Evolutionary conservation across 176 grass and related monocot species (phyloP), one percentile per base, ranked within the genome.

Genomic region (Otatea glauca): DNA sequence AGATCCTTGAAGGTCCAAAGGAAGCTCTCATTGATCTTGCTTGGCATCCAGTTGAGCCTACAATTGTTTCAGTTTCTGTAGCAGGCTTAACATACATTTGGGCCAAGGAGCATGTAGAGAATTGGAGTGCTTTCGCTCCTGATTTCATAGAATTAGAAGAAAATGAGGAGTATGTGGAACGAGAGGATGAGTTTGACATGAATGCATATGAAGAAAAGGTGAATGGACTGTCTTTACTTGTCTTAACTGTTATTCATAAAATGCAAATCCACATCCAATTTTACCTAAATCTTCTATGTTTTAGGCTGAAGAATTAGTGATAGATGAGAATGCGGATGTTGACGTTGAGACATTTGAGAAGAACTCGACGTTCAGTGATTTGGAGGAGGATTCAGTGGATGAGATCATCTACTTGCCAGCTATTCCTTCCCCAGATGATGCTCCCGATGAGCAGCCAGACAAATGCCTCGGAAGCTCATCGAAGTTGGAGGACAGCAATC

Each of bases 81-180:
- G 84, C 92, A 64, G 94, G 94, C 37, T 83, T 86, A 49, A 83
- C 81, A 53, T 97, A 94, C 66, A 91, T 97, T 81, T 97, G 94
- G 94, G 94, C 94, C 51, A 97, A 97, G 81, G 94, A 97, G 61
- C 88, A 97, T 70, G 83, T 90, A 60, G 94, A 97, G 81, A 88
- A 98, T 73, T 99, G 96, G 96, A 96, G 96, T 76, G 93, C 96
- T 16, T 99, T 99, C 89, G 96, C 96, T 84, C 96, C 96, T 66
- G 96, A 99, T 86, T 99, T 99, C 14, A 85, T 94, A 62, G 96
- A 98, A 84, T 85, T 96, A 39, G 93, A 99, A 86, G 93, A 99
- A 87, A 99, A 96, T 65, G 93, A 99, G 86, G 96, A 99, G 82
- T 99, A 99, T 79, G 86, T 96, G 45, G 96, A 99, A 76, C 81